phyloP scores from a whole-genome alignment of 805 yeast genomes.

The Candida oleophila region DNA sequence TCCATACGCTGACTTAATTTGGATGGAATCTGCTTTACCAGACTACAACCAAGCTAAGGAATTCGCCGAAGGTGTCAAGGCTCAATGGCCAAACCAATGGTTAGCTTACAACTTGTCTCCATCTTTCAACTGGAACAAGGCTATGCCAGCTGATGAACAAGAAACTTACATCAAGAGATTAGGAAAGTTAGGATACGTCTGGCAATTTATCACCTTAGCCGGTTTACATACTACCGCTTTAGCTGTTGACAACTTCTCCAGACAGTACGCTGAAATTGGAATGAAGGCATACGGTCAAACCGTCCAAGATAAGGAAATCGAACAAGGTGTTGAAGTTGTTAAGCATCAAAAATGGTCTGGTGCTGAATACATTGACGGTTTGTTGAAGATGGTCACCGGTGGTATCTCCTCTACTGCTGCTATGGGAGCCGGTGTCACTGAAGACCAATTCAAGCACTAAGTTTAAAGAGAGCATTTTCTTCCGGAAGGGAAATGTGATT shows the following conservation, averaged over 20 bases:
- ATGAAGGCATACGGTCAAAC: conserved; percentile 94
- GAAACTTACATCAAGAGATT: conserved; percentile 85
- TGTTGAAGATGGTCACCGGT: conserved; percentile 87
- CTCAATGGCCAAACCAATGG: conserved; percentile 86
- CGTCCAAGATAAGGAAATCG: conserved; percentile 86
- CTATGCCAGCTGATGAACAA: conserved; percentile 85
- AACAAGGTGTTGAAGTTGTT: conserved; percentile 87
- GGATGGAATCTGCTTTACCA: conserved; percentile 98
- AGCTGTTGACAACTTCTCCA: conserved; percentile 82
- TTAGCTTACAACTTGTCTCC: conserved; percentile 95
- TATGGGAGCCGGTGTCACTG: conserved; percentile 98
- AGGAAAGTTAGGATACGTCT: conserved; percentile 85
- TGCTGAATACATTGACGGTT: conserved; percentile 91
- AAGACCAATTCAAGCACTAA: conserved; percentile 77
- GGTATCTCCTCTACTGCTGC: conserved; percentile 96
- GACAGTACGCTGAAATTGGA: conserved; percentile 75
- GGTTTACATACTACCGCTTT: conserved; percentile 96
- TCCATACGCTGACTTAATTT: conserved; percentile 90
- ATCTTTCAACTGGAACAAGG: conserved; percentile 96
- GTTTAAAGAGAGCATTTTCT: not conserved
- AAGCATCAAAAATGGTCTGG: conserved; percentile 99
- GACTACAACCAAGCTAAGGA: conserved; percentile 91
- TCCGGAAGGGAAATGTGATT: not conserved
- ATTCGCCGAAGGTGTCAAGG: conserved; percentile 88
- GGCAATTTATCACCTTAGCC: conserved; percentile 98